Conservation (phyloP, 2,329 filamentous ascomycete species). For the Hypocreales sp. region DNA sequence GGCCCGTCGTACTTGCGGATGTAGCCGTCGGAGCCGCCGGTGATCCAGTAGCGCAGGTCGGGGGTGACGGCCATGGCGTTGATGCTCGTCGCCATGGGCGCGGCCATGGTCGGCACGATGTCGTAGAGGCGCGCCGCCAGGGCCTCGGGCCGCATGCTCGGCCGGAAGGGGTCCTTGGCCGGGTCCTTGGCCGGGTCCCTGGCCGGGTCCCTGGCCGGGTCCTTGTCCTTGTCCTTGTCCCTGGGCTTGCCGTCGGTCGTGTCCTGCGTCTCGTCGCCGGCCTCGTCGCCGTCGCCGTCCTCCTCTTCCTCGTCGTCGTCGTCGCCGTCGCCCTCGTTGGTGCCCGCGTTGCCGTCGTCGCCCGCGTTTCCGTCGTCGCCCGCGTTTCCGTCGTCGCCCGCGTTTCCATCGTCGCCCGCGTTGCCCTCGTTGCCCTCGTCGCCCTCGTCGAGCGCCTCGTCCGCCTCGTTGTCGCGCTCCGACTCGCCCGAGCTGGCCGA, state of each 20-base stretch:
- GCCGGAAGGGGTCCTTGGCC: slow-evolving; percentile 22
- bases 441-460: slow-evolving; percentile 41
- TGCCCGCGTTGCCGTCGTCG: slow-evolving; percentile 18
- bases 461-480: slow-evolving; percentile 28
- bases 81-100: slow-evolving; percentile 88
- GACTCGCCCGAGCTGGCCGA: slow-evolving; percentile 16
- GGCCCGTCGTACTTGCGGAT: slow-evolving; percentile 94
- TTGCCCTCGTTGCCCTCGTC: slow-evolving; percentile 23
- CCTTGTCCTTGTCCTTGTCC: slow-evolving; percentile 7
- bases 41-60: slow-evolving; percentile 90
- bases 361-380: slow-evolving; percentile 21
- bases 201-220: slow-evolving; percentile 5
- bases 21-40: slow-evolving; percentile 85
- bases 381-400: slow-evolving; percentile 19
- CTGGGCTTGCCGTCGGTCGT: slow-evolving; percentile 7
- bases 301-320: slow-evolving; percentile 28
- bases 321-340: slow-evolving; percentile 24
- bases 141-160: slow-evolving; percentile 59
- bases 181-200: slow-evolving; percentile 16
- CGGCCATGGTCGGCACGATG: slow-evolving; percentile 92
- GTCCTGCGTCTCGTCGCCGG: slow-evolving; percentile 11
- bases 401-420: slow-evolving; percentile 21
- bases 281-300: too few species aligned
- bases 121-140: slow-evolving; percentile 73
- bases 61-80: slow-evolving; percentile 86